These are phyloP conservation scores for Daedaleopsis sinensis DNA, from an alignment of 768 basidiomycete species.

Conservation along the genomic window DNA sequence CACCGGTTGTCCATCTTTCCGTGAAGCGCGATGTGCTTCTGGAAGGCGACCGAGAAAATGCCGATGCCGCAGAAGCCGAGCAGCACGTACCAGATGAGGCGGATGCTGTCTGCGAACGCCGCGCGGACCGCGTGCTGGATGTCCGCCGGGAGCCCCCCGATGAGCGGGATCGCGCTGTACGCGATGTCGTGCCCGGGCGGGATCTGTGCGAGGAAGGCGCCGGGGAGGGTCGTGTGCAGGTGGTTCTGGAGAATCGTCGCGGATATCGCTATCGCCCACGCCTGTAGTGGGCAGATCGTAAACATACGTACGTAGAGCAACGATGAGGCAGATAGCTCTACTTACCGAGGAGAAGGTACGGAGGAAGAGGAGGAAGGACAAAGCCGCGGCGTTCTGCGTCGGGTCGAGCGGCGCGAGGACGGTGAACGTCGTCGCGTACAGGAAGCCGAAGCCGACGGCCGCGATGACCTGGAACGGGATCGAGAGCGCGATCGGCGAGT, in stretches of 20 bases:
- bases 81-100: constrained; percentile 36
- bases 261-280: constrained; percentile 41
- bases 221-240: constrained; percentile 35
- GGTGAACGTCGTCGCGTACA: constrained; percentile 18
- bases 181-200: constrained; percentile 28
- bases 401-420: constrained; percentile 30
- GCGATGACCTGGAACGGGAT: constrained; percentile 29
- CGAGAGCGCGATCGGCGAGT: constrained; percentile 17
- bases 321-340: neutral
- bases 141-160: constrained; percentile 26
- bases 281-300: constrained; percentile 17
- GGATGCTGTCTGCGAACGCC: constrained; percentile 35
- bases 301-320: neutral
- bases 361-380: constrained; percentile 34
- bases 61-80: constrained; percentile 34
- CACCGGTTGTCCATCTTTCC: constrained; percentile 31
- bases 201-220: constrained; percentile 29
- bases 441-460: constrained; percentile 35
- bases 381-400: constrained; percentile 36
- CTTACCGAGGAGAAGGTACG: constrained; percentile 28
- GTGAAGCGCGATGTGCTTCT: constrained; percentile 34
- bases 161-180: constrained; percentile 36
- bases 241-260: constrained; percentile 41
- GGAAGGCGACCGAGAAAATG: constrained; percentile 26
- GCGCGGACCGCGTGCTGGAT: constrained; percentile 29